These are phyloP conservation scores for Botrytis fragariae DNA, from an alignment of 2,329 filamentous ascomycete species.

Conservation along the genomic window DNA sequence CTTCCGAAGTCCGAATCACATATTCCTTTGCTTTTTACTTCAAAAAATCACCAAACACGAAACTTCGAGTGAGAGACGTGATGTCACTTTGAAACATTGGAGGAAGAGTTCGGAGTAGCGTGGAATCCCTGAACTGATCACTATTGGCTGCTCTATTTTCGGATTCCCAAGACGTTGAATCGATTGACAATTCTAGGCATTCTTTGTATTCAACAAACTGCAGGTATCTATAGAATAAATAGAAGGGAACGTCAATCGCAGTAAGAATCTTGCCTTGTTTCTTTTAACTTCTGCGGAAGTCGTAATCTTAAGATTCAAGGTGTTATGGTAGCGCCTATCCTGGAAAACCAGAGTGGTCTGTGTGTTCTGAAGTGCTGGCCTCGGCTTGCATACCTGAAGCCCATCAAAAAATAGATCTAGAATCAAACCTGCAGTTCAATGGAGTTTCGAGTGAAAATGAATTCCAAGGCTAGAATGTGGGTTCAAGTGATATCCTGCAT, in stretches of 20 bases:
- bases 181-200: neutral
- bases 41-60: neutral
- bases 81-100: slow-evolving; percentile 3
- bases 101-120: neutral
- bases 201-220: neutral
- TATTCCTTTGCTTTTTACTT: neutral
- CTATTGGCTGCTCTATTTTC: neutral
- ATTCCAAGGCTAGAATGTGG: neutral
- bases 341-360: neutral
- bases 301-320: neutral
- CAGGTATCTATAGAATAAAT: neutral
- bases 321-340: neutral
- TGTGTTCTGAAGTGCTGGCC: neutral
- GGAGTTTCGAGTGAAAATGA: neutral
- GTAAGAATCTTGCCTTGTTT: neutral
- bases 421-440: neutral
- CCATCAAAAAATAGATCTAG: neutral
- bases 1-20: neutral
- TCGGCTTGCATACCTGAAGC: neutral
- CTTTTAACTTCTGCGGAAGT: neutral
- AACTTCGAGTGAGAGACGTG: neutral
- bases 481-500: neutral
- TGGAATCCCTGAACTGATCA: neutral
- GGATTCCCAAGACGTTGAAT: neutral
- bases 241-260: neutral